Percentiles rank a stretch among this genome's conserved stretches.
Evolutionary conservation across 2,329 filamentous ascomycete species (phyloP).

Genomic region (Gnomoniopsis sp.): DNA sequence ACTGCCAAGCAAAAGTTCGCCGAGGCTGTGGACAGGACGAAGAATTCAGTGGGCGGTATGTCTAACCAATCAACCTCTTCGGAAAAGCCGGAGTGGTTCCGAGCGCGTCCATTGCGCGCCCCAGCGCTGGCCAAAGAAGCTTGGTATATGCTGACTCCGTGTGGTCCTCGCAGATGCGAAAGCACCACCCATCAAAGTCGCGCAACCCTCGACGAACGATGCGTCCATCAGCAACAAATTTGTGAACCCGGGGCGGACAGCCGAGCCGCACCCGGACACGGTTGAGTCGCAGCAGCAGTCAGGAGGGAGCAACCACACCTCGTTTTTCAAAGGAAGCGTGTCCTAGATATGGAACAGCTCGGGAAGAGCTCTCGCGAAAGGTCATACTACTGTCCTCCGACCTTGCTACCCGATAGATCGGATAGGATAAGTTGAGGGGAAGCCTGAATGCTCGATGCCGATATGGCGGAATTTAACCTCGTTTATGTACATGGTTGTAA

Average conservation of each 20-base stretch:
- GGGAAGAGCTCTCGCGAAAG: no score
- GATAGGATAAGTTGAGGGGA: no score
- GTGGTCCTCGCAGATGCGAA: background rate
- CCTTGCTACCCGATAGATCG: no score
- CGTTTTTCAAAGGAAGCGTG: constrained; percentile 12
- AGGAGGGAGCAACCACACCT: background rate
- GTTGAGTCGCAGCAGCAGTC: constrained; percentile 5
- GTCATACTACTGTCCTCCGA: no score
- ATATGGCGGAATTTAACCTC: no score
- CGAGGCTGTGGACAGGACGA: constrained; percentile 7
- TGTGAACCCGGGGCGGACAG: constrained; percentile 8
- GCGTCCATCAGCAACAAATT: constrained; percentile 16
- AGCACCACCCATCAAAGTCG: constrained; percentile 5
- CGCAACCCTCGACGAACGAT: constrained; percentile 10
- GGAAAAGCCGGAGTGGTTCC: no score
- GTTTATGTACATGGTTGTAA: no score
- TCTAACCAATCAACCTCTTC: background rate
- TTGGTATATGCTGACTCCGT: background rate
- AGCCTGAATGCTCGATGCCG: no score
- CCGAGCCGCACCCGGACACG: background rate
- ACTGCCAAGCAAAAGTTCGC: constrained; percentile 12
- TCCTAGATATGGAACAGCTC: background rate
- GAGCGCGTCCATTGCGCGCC: no score
- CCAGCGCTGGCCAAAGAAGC: no score
- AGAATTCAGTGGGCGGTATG: constrained; percentile 7